Evolutionary conservation across 2,329 filamentous ascomycete species (phyloP).

Genomic region (Lecanoromycetidae sp.): DNA sequence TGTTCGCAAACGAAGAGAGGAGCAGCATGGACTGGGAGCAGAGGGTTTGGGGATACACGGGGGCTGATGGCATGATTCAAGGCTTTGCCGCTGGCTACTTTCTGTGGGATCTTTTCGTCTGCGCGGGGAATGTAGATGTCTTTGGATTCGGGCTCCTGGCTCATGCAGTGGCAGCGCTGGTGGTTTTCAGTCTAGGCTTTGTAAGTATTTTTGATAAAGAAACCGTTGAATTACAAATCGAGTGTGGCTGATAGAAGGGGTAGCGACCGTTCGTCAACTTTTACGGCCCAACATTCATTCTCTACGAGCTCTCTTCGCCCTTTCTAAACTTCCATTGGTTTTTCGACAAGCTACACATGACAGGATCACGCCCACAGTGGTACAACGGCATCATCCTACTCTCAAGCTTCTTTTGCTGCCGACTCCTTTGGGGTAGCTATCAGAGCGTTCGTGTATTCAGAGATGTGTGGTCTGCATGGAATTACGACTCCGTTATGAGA

Average conservation of each 20-base stretch:
- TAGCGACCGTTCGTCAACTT: conserved; percentile 55
- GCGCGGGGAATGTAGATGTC: conserved; percentile 41
- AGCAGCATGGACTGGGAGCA: conserved; percentile 40
- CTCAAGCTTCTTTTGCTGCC: conserved; percentile 47
- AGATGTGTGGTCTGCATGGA: conserved; percentile 45
- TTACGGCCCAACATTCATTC: conserved; percentile 53
- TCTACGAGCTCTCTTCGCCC: conserved; percentile 55
- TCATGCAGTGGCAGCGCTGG: conserved; percentile 49
- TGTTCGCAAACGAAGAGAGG: conserved; percentile 44
- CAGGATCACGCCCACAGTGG: conserved; percentile 48
- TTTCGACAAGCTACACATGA: conserved; percentile 55
- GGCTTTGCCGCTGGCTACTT: conserved; percentile 53
- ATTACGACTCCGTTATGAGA: conserved; percentile 21
- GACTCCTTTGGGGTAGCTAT: conserved; percentile 51
- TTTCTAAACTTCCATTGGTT: conserved; percentile 62
- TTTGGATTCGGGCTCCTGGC: conserved; percentile 51
- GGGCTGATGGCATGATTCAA: conserved; percentile 45
- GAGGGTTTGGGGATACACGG: conserved; percentile 50
- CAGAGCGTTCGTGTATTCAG: conserved; percentile 46
- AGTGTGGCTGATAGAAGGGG: background rate
- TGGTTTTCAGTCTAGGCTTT: conserved; percentile 51
- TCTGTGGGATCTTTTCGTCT: conserved; percentile 50
- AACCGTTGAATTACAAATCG: background rate
- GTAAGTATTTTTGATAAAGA: conserved; percentile 36
- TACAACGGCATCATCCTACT: conserved; percentile 52